phyloP scores from a whole-genome alignment of 1,139 yeast species.

The Kodamaea sp. region DNA sequence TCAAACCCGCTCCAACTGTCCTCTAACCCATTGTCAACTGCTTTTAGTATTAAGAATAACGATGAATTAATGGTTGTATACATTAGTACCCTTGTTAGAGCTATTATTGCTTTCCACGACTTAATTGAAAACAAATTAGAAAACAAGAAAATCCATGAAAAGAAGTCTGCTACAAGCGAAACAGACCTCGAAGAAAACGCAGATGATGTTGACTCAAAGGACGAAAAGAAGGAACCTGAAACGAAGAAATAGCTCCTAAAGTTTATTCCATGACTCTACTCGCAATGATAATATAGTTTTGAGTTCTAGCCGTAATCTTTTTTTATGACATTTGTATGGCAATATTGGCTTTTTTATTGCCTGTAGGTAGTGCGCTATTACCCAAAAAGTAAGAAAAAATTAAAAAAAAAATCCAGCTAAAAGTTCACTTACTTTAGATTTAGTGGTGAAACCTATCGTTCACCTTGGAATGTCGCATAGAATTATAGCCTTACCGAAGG shows the following conservation, averaged over 20 bases:
- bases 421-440: no score
- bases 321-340: no score
- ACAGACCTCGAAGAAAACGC: slow-evolving; percentile 9
- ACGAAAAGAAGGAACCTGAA: slow-evolving; percentile 2
- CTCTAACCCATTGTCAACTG: slow-evolving; percentile 58
- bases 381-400: no score
- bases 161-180: slow-evolving; percentile 16
- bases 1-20: slow-evolving; percentile 19
- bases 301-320: no score
- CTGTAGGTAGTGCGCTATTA: no score
- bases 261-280: no score
- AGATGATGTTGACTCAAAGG: slow-evolving; percentile 1
- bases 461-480: slow-evolving; percentile 19
- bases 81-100: slow-evolving; percentile 83
- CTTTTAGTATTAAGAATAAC: slow-evolving; percentile 88
- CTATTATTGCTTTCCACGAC: slow-evolving; percentile 95
- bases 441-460: background rate
- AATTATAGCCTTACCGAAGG: slow-evolving; percentile 24
- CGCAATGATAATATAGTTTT: background rate
- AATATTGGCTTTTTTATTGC: no score
- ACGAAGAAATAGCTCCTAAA: background rate
- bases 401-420: no score
- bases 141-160: slow-evolving; percentile 56
- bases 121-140: slow-evolving; percentile 93
- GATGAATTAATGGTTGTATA: slow-evolving; percentile 95